Evolutionary conservation across 805 yeast genomes (phyloP).

Genomic region (Barnettozyma wickerhamii): DNA sequence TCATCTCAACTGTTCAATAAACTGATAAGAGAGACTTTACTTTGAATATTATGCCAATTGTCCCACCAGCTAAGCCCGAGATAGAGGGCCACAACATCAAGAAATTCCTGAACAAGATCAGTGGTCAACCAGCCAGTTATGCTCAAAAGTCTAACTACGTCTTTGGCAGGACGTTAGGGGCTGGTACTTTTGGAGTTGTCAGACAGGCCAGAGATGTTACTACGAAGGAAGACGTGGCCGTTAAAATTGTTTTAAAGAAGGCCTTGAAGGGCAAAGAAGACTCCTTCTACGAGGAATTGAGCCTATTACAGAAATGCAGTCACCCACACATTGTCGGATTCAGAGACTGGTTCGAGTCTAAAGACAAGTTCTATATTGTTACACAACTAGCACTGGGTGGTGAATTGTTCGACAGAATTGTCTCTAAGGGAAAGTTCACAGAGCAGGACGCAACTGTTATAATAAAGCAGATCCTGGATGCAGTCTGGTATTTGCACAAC

Average conservation of each 20-base stretch:
- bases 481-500: conserved; percentile 73
- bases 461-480: conserved; percentile 68
- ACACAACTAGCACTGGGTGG: conserved; percentile 97
- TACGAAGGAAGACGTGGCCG: conserved; percentile 72
- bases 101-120: conserved; percentile 46
- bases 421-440: conserved; percentile 76
- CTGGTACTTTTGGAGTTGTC: conserved; percentile 94
- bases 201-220: conserved; percentile 57
- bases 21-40: too few relatives aligned
- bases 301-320: conserved; percentile 57
- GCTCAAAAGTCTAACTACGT: conserved; percentile 63
- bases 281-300: conserved; percentile 74
- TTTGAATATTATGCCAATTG: conserved; percentile 13
- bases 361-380: conserved; percentile 87
- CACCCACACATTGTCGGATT: conserved; percentile 90
- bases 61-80: conserved; percentile 7
- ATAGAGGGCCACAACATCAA: conserved; percentile 31
- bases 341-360: conserved; percentile 89
- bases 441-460: conserved; percentile 83
- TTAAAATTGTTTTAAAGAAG: conserved; percentile 83
- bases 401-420: conserved; percentile 85
- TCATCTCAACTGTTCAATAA: background rate
- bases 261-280: conserved; percentile 76
- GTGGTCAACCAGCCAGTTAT: conserved; percentile 72
- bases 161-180: conserved; percentile 84